Percentiles rank a stretch among this genome's conserved stretches.
These are phyloP conservation scores for Boletus barrowsii DNA, from an alignment of 768 basidiomycete genomes.

Conservation along the genomic window DNA sequence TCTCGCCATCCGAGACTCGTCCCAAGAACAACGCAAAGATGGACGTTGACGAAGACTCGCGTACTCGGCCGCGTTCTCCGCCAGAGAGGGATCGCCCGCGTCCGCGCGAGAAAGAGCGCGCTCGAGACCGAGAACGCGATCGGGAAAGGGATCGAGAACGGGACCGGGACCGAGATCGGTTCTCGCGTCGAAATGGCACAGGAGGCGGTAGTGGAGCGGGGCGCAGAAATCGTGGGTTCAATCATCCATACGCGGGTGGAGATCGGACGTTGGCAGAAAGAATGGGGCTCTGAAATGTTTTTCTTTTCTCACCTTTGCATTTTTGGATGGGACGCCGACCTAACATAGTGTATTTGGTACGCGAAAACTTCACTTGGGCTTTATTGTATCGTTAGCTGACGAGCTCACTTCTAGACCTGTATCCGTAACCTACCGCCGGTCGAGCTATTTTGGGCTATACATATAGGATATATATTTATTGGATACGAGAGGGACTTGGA, in stretches of 20 bases:
- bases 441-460: conserved; percentile 20
- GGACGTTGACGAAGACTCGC: conserved; percentile 56
- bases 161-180: conserved; percentile 38
- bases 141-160: conserved; percentile 36
- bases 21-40: conserved; percentile 38
- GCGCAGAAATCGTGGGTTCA: conserved; percentile 38
- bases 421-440: conserved; percentile 29
- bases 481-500: neutral
- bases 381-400: conserved; percentile 33
- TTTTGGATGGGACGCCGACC: conserved; percentile 19
- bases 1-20: conserved; percentile 27
- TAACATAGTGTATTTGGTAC: conserved; percentile 39
- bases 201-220: conserved; percentile 37
- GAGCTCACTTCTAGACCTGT: conserved; percentile 27
- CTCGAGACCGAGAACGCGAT: conserved; percentile 34
- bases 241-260: conserved; percentile 34
- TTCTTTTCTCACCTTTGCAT: conserved; percentile 17
- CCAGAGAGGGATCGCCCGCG: conserved; percentile 41
- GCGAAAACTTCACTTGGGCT: conserved; percentile 14
- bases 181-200: conserved; percentile 42
- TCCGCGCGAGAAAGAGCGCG: conserved; percentile 36
- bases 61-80: conserved; percentile 42
- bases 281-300: conserved; percentile 61
- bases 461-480: conserved; percentile 31
- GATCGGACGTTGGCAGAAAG: conserved; percentile 86